Conservation (phyloP, 2,329 filamentous ascomycete genomes). For the Gnomoniopsis smithogilvyi region DNA sequence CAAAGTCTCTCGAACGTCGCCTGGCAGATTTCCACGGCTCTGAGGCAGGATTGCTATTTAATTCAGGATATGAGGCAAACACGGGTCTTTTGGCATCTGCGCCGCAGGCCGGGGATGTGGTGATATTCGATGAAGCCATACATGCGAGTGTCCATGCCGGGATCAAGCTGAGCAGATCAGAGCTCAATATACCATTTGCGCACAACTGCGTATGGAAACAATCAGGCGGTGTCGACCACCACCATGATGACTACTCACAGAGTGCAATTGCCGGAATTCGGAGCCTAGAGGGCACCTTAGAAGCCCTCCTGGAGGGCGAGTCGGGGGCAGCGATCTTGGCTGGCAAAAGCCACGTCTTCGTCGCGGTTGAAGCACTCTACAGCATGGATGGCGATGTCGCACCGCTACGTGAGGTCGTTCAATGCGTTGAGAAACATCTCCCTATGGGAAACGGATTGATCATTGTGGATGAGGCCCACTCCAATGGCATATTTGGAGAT, state of each 20-base stretch:
- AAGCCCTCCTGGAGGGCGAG: slow-evolving; percentile 30
- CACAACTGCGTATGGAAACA: slow-evolving; percentile 47
- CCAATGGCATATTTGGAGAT: slow-evolving; percentile 56
- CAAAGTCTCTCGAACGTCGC: slow-evolving; percentile 41
- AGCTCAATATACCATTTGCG: slow-evolving; percentile 43
- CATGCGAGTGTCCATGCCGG: slow-evolving; percentile 79
- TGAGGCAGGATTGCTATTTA: slow-evolving; percentile 47
- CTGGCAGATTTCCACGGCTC: slow-evolving; percentile 48
- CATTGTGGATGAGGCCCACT: slow-evolving; percentile 68
- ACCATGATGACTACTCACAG: background rate
- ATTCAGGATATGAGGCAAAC: slow-evolving; percentile 65
- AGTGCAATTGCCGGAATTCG: background rate
- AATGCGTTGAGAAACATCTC: slow-evolving; percentile 52
- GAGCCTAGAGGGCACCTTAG: slow-evolving; percentile 27
- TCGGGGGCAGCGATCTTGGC: slow-evolving; percentile 28
- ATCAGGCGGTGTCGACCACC: background rate
- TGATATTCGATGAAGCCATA: slow-evolving; percentile 72
- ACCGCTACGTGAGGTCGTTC: slow-evolving; percentile 58
- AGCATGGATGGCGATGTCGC: slow-evolving; percentile 81
- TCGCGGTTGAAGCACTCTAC: slow-evolving; percentile 71
- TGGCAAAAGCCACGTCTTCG: slow-evolving; percentile 54
- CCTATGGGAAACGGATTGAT: slow-evolving; percentile 58
- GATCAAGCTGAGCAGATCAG: slow-evolving; percentile 62
- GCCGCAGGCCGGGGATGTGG: slow-evolving; percentile 56
- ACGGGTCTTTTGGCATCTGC: slow-evolving; percentile 59